These are phyloP conservation scores for Coffea humblotiana DNA, from an alignment of 305 asterid species.

Conservation along the genomic window DNA sequence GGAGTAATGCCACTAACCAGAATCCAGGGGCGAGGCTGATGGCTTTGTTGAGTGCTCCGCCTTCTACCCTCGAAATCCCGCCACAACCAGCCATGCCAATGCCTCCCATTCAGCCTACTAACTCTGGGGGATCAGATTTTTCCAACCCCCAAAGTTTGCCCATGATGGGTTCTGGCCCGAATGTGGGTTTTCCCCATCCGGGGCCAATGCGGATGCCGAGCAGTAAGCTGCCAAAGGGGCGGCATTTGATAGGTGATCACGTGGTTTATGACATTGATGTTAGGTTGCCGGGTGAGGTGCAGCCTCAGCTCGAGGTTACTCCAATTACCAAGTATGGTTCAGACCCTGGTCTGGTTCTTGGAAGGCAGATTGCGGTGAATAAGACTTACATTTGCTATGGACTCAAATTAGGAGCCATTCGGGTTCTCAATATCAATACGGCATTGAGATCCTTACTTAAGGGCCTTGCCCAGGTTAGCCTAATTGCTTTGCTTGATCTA, in stretches of 20 bases:
- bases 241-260: constrained; percentile 69
- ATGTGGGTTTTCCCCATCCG: constrained; percentile 36
- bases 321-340: constrained; percentile 91
- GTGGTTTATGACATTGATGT: constrained; percentile 66
- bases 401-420: constrained; percentile 72
- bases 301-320: constrained; percentile 95
- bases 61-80: constrained; percentile 39
- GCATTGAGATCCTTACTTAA: constrained; percentile 87
- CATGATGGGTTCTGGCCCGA: constrained; percentile 38
- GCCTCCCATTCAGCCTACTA: constrained; percentile 51
- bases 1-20: constrained; percentile 29
- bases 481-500: not conserved
- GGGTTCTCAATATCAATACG: constrained; percentile 86
- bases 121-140: constrained; percentile 64
- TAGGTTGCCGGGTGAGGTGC: constrained; percentile 81
- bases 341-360: constrained; percentile 85
- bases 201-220: constrained; percentile 73
- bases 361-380: constrained; percentile 89
- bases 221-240: constrained; percentile 80
- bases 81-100: constrained; percentile 39
- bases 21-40: constrained; percentile 68
- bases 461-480: constrained; percentile 80
- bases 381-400: constrained; percentile 89
- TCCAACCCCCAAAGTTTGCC: constrained; percentile 36
- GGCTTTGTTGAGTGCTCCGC: constrained; percentile 82